Base-by-base conservation (phyloP, 1,284 basidiomycete genomes). In the Baeospora myosura region DNA sequence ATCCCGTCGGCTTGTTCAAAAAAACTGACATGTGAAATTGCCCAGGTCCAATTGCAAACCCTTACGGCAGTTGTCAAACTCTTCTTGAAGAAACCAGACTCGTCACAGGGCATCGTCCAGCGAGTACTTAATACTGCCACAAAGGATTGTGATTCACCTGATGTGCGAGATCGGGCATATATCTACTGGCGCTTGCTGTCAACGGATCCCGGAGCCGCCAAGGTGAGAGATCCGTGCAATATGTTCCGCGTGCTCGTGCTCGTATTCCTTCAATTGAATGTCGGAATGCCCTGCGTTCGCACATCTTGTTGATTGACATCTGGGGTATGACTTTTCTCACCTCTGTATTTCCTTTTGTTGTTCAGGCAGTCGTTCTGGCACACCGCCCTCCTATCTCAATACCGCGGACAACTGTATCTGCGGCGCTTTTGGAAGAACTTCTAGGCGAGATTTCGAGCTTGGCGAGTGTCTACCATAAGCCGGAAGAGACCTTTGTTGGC, bases 61-160 rank as follows among this genome's bases (percentile, higher is more conserved):
- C 68, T 98, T 40, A 97, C 93, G 0, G 94, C 94, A 1, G 93
- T 96, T 3, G 94, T 98, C 48, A 98, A 98, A 65, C 74, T 98
- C 18, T 98, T 95, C 69, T 74, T 98, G 51, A 89, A 85, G 64
- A 90, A 94, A 56, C 95, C 95, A 1, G 93, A 96, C 45, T 81
- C 81, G 10, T 88, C 91, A 21, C 92, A 97, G 61, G 85, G 76
- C 12, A 72, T 97, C 4, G 90, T 98, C 0, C 95, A 98, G 53
- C 76, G 77, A 23, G 84, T 98, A 3, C 69, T 98, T 24, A 87
- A 92, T 50, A 90, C 89, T 0, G 95, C 96, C 0, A 98, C 96
- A 3, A 94, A 93, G 57, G 92, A 95, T 52, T 96, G 92, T 49
- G 95, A 98, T 57, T 95, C 88, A 17, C 92, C 96, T 4, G 96